Conservation (phyloP, 495 filamentous ascomycete species). For the Pseudomonodictys pantanalensis region DNA sequence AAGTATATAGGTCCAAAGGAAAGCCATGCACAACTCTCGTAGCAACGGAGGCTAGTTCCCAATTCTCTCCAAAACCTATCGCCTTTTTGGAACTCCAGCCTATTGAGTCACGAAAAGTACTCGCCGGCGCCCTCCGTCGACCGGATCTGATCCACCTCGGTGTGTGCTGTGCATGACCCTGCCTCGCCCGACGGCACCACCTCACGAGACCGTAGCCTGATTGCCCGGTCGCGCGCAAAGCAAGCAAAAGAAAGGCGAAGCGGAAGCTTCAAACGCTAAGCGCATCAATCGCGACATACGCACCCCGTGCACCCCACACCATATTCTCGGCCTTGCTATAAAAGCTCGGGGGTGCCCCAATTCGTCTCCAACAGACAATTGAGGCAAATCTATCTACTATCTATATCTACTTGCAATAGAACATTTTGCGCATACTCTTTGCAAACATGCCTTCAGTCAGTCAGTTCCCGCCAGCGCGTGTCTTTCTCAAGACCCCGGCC, state of each 20-base stretch:
- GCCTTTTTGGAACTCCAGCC: background rate
- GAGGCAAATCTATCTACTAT: background rate
- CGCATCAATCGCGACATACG: background rate
- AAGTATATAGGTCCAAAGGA: background rate
- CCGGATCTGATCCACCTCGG: no score
- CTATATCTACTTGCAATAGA: background rate
- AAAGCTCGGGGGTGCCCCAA: background rate
- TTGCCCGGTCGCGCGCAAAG: no score
- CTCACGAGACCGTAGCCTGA: background rate
- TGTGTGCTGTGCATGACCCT: background rate
- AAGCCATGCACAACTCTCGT: background rate
- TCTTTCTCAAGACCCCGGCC: constrained; percentile 17
- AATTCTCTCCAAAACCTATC: background rate
- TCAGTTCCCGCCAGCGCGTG: constrained; percentile 25
- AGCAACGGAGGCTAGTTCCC: background rate
- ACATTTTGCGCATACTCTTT: background rate
- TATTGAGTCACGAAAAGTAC: constrained; percentile 3
- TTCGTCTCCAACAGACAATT: background rate
- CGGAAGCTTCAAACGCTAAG: no score
- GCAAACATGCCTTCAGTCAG: constrained; percentile 28
- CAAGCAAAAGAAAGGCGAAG: no score
- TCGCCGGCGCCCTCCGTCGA: background rate
- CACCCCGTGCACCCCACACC: background rate
- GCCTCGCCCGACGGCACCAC: background rate
- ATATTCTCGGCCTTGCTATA: background rate